These are phyloP conservation scores for Cornus controversa DNA, from an alignment of 148 eudicot species.

Conservation along the genomic window DNA sequence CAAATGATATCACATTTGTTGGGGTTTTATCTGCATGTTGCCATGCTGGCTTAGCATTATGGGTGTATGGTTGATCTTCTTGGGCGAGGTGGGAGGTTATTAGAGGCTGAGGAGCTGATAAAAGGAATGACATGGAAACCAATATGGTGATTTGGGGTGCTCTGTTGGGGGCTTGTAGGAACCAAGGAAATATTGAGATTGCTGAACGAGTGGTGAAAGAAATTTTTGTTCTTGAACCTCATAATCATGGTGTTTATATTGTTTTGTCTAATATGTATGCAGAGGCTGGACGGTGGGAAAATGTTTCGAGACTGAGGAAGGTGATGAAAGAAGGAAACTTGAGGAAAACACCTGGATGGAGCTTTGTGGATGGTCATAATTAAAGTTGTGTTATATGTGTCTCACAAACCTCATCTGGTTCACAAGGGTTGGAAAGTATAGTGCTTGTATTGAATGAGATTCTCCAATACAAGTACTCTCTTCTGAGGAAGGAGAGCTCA, in stretches of 20 bases:
- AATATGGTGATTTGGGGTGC: conserved; percentile 90
- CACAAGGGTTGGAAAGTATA: too few relatives aligned
- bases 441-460: too few relatives aligned
- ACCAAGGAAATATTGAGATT: conserved; percentile 54
- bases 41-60: conserved; percentile 84
- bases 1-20: conserved; percentile 59
- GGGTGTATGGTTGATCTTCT: conserved; percentile 84
- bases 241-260: conserved; percentile 77
- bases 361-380: conserved; percentile 45
- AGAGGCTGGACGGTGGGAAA: conserved; percentile 79
- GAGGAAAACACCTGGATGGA: conserved; percentile 75
- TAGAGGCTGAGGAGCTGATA: conserved; percentile 73
- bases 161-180: conserved; percentile 62
- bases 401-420: background rate
- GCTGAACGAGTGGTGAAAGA: conserved; percentile 69
- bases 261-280: conserved; percentile 85
- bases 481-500: too few relatives aligned
- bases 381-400: conserved; percentile 3
- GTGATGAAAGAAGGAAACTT: conserved; percentile 60
- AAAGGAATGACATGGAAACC: conserved; percentile 62
- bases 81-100: conserved; percentile 59
- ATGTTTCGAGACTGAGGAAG: conserved; percentile 61
- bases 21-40: conserved; percentile 80
- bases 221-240: conserved; percentile 62
- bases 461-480: too few relatives aligned